A percentile compares a stretch with the other conserved stretches of the same genome.
Conservation (phyloP, 768 basidiomycete species). For the Phanerochaete carnosa region DNA sequence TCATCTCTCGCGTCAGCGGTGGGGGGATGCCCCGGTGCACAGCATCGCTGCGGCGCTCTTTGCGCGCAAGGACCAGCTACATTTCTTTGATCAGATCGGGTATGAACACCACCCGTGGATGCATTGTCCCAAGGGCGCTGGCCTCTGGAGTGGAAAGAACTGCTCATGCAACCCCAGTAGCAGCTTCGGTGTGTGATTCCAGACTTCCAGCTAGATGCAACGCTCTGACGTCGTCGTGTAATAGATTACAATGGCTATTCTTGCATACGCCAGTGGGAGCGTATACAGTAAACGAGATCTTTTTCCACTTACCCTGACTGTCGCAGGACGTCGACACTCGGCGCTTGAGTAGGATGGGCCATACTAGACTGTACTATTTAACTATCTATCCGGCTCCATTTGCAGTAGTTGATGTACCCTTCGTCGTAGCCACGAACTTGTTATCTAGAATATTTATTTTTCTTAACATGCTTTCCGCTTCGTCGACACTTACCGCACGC, state of each 20-base stretch:
- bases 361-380: background rate
- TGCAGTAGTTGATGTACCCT: background rate
- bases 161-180: conserved; percentile 47
- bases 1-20: conserved; percentile 22
- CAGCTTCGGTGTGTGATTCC: conserved; percentile 51
- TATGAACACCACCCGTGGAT: conserved; percentile 53
- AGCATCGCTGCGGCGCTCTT: conserved; percentile 49
- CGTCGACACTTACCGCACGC: no score
- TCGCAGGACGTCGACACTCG: background rate
- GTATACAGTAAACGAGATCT: conserved; percentile 9
- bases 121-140: conserved; percentile 41
- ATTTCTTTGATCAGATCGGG: conserved; percentile 76
- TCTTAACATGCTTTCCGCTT: no score
- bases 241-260: conserved; percentile 59
- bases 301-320: background rate
- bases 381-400: background rate
- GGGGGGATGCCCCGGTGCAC: conserved; percentile 47
- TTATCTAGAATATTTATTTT: no score
- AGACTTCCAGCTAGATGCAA: background rate
- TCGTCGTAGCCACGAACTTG: background rate
- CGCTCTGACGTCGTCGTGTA: background rate
- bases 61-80: conserved; percentile 52
- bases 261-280: conserved; percentile 54
- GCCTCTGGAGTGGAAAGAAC: conserved; percentile 37
- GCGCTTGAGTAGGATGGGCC: background rate